Evolutionary conservation across 148 eudicot genomes (phyloP).

Genomic region (Silene conica): DNA sequence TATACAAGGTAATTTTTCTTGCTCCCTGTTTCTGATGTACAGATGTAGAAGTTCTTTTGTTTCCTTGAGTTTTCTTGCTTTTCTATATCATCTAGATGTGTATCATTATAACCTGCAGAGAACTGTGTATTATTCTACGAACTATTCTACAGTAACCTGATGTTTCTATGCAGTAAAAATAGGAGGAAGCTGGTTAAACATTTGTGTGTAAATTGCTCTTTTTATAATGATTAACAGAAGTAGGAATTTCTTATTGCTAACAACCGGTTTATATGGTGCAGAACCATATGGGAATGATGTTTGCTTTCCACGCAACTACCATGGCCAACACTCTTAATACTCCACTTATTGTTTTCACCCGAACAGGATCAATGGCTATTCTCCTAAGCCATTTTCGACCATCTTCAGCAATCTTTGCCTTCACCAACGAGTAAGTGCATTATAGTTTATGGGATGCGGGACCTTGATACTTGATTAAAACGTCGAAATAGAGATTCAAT

Average conservation of each 20-base stretch:
- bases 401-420: slow-evolving; percentile 82
- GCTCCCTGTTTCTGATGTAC: background rate
- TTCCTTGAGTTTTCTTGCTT: background rate
- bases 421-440: slow-evolving; percentile 78
- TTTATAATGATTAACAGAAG: background rate
- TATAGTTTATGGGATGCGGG: background rate
- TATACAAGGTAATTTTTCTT: slow-evolving; percentile 42
- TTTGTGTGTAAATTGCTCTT: background rate
- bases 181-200: too few species aligned
- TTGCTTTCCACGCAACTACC: slow-evolving; percentile 90
- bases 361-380: slow-evolving; percentile 98
- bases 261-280: slow-evolving; percentile 27
- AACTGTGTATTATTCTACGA: too few species aligned
- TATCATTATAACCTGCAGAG: too few species aligned
- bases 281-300: slow-evolving; percentile 86
- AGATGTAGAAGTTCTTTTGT: too few species aligned
- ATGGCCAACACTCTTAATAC: slow-evolving; percentile 82
- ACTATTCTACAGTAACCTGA: too few species aligned
- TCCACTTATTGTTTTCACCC: slow-evolving; percentile 93
- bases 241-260: slow-evolving; percentile 10
- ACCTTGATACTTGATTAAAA: background rate
- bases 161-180: too few species aligned
- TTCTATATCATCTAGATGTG: background rate
- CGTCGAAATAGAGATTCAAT: background rate
- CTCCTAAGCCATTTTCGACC: slow-evolving; percentile 86